Evolutionary conservation across 345 rosid species (phyloP).

Genomic region (Euphorbia tirucalli): DNA sequence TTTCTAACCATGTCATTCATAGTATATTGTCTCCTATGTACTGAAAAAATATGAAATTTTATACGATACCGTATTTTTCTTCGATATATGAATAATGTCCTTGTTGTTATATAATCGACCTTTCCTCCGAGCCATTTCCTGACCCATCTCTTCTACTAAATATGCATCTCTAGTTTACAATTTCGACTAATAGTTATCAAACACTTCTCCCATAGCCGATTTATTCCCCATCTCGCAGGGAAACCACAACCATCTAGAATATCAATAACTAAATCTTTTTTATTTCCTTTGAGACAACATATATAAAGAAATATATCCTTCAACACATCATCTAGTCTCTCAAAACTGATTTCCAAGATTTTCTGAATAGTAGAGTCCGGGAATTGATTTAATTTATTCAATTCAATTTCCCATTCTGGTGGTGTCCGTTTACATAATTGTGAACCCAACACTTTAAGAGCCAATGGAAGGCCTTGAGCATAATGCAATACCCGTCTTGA

Average conservation of each 20-base stretch:
- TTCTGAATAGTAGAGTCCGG: neutral
- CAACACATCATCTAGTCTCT: neutral
- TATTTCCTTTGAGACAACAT: neutral
- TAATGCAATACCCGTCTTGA: too few relatives aligned
- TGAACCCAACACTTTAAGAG: too few relatives aligned
- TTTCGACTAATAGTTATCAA: neutral
- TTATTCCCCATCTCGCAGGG: neutral
- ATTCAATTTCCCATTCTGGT: neutral
- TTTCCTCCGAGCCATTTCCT: neutral
- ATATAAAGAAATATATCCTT: constrained; percentile 9
- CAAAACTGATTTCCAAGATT: constrained; percentile 1
- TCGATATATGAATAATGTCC: neutral
- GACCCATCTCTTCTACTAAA: constrained; percentile 5
- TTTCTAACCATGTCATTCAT: neutral
- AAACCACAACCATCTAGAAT: neutral
- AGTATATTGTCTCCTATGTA: too few relatives aligned
- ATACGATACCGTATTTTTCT: neutral
- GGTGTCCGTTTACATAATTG: neutral
- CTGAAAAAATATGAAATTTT: neutral
- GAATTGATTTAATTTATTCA: neutral
- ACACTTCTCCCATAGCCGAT: neutral
- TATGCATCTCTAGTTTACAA: neutral
- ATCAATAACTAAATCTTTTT: neutral
- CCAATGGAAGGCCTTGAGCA: too few relatives aligned
- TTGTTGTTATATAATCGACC: neutral